Conservation (phyloP, 352 stramenopile species). For the Pythium coloratum region DNA sequence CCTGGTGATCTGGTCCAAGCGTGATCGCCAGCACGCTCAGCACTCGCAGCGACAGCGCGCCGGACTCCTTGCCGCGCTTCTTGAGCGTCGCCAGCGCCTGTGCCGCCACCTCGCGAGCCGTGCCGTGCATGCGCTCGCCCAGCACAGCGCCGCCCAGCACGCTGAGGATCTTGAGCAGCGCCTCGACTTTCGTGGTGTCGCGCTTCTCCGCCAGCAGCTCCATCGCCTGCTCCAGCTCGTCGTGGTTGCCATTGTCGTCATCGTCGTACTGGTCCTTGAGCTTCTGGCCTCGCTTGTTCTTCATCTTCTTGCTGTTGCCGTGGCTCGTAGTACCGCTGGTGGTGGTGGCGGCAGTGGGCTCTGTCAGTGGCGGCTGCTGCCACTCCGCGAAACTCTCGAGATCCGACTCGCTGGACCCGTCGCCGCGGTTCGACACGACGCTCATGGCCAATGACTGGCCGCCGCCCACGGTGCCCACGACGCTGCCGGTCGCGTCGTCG, state of each 20-base stretch:
- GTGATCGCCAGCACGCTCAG: slow-evolving; percentile 58
- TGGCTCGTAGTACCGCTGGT: not conserved
- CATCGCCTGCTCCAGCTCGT: slow-evolving; percentile 54
- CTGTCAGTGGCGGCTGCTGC: slow-evolving; percentile 29
- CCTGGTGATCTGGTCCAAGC: slow-evolving; percentile 51
- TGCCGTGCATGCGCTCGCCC: slow-evolving; percentile 38
- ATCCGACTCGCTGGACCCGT: slow-evolving; percentile 60
- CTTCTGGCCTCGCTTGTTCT: slow-evolving; percentile 27
- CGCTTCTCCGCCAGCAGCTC: slow-evolving; percentile 66
- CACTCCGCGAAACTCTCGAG: slow-evolving; percentile 57
- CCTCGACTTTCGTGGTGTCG: slow-evolving; percentile 57
- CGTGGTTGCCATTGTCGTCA: slow-evolving; percentile 11
- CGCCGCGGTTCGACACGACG: slow-evolving; percentile 41
- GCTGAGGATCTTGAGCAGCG: slow-evolving; percentile 50
- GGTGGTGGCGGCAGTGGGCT: not conserved
- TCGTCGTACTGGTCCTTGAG: slow-evolving; percentile 38
- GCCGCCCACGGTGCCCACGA: slow-evolving; percentile 13
- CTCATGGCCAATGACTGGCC: slow-evolving; percentile 32
- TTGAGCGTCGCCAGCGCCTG: slow-evolving; percentile 54
- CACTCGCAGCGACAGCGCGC: slow-evolving; percentile 42
- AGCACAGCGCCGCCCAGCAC: slow-evolving; percentile 45
- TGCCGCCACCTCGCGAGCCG: slow-evolving; percentile 42
- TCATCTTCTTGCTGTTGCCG: slow-evolving; percentile 22
- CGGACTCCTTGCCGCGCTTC: slow-evolving; percentile 55
- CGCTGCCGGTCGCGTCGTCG: slow-evolving; percentile 24